Evolutionary conservation across 1,284 basidiomycete species (phyloP), one percentile per base, ranked within the genome.

Genomic region (Ceratobasidium sp.): DNA sequence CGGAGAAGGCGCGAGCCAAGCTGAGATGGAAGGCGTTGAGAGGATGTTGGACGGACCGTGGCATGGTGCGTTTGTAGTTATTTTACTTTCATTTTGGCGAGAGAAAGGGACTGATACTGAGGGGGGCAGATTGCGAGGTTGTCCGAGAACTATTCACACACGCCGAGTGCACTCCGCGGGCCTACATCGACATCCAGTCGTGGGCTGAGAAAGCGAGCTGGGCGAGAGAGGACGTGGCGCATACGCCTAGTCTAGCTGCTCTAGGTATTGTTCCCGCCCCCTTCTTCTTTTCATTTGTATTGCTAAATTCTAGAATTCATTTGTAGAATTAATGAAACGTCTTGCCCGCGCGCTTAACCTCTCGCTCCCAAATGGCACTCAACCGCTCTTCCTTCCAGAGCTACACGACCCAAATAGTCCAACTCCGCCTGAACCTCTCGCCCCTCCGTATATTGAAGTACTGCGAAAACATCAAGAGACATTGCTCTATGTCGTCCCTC

Each of bases 171-270:
- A 64, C 72, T n/a, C 60, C 23, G 13, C 60, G 60, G 5, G 60
- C 72, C 2, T 75, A 75, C 42, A 46, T 75, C 18, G 61, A 75
- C 49, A 66, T 75, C n/a, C 63, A 75, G 55, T 26, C 60, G 15
- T 75, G 72, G 72, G 60, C 61, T 7, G 72, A 60, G 10, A 44
- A 64, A 55, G 61, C 61, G 3, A 40, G 40, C 4, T 63, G 42
- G 33, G 58, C 72, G 13, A 61, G 46, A 61, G 56, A 33, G 12
- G 46, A 53, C 15, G 60, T 42, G 20, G 40, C 61, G 12, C 42
- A 28, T 20, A 33, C 60, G 46, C 60, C 60, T 26, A 44, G n/a
- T 42, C 33, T 18, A 2, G 60, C 46, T 44, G 60, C 60, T 44
- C 53, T n/a, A 28, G 72, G 72, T 75, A 33, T 49, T 46, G 72